phyloP scores from a whole-genome alignment of 1,139 yeast genomes.

The Scheffersomyces titani region DNA sequence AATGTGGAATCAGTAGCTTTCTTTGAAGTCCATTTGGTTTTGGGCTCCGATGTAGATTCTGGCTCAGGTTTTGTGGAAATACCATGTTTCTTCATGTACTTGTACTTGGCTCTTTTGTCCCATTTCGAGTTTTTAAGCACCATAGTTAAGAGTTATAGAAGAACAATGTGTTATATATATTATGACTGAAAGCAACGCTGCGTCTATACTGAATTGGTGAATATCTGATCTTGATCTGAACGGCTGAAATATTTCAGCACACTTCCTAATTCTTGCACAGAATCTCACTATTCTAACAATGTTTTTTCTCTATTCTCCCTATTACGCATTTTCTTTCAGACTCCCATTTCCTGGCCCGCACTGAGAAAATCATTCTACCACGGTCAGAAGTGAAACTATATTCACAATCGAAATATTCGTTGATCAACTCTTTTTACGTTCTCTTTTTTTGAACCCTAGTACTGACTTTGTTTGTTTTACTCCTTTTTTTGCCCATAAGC shows the following conservation, averaged over 20 bases:
- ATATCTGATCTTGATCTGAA: neutral
- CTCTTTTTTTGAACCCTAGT: neutral
- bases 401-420: neutral
- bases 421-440: neutral
- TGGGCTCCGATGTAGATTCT: slow-evolving; percentile 20
- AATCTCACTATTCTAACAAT: neutral
- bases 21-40: slow-evolving; percentile 36
- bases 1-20: slow-evolving; percentile 12
- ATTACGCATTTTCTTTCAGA: neutral
- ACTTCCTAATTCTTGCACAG: neutral
- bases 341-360: neutral
- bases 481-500: neutral
- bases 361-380: neutral
- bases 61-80: slow-evolving; percentile 7
- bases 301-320: too few species aligned
- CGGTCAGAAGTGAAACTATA: neutral
- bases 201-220: neutral
- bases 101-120: slow-evolving; percentile 46
- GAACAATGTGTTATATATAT: neutral
- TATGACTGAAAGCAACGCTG: neutral
- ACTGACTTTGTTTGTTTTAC: neutral
- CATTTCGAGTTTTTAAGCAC: slow-evolving; percentile 47
- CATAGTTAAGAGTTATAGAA: slow-evolving; percentile 21
- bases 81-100: slow-evolving; percentile 45
- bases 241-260: neutral